Evolutionary conservation across 345 rosid species (phyloP), one percentile per base, ranked within the genome.

Genomic region (Salix exigua): DNA sequence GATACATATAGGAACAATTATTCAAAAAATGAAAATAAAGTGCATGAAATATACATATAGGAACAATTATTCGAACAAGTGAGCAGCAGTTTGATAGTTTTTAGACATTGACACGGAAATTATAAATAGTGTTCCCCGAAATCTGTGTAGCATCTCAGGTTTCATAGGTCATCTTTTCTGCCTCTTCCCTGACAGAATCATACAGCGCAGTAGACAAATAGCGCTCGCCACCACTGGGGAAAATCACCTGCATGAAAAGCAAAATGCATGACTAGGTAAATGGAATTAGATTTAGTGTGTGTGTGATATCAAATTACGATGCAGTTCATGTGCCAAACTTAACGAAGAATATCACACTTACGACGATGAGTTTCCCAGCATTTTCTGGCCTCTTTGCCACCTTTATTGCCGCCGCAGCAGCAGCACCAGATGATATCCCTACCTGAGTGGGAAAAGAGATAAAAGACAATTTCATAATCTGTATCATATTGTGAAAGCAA

Each of bases 391-490:
- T 86, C 89, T 90, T 93, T 23, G 97, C 97, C 71, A 89, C 84
- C 78, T 84, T 87, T 42, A 95, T 88, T 71, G 96, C 97, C 25
- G 97, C 97, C 0, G 91, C 89, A 0, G 98, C 85, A 6, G 93
- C 97, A 3, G 93, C 97, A 50, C 99, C 99, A 0, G 99, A 95
- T 74, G 97, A 95, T 79, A 95, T 91, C 48, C 99, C 99, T 28
- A 90, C 97, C 97, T 95, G 82, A 68, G 77, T 16, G 19, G 60
- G 50, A 23, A 38, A 26, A 6, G 33, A 14, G 4, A 0, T 1
- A 35, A 62, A 53, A 33, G 2, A 23, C 1, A 33, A 16, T 25
- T 25, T 14, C 6, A 40, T 4, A 35, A 12, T 31, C 18, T 30
- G 7, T 5, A 6, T 8, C 21, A 26, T 11, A 40, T 10, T 4